phyloP scores from a whole-genome alignment of 345 rosid species.

The Populus tremula region DNA sequence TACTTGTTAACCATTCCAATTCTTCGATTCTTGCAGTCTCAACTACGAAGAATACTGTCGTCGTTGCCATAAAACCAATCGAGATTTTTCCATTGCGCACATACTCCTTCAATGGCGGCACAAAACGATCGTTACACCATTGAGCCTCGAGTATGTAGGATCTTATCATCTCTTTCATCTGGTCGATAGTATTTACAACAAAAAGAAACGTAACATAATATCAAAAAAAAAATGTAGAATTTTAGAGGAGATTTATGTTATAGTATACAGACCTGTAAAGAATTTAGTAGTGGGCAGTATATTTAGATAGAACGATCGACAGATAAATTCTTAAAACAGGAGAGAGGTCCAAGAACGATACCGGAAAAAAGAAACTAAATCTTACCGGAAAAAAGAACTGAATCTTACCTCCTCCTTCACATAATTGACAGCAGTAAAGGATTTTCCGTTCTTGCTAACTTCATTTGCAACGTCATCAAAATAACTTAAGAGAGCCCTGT shows the following conservation, averaged over 20 bases:
- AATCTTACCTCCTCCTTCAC: slow-evolving; percentile 1
- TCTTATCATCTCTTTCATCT: neutral
- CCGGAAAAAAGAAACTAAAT: too few relatives aligned
- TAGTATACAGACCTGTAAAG: too few relatives aligned
- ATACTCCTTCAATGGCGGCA: slow-evolving; percentile 9
- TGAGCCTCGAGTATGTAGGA: neutral
- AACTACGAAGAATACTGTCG: neutral
- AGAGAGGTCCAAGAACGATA: too few relatives aligned
- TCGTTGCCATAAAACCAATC: neutral
- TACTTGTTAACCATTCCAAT: neutral
- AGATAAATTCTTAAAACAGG: too few relatives aligned
- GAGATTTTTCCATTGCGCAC: neutral
- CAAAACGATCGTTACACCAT: neutral
- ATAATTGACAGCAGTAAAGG: neutral
- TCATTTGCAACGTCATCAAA: neutral
- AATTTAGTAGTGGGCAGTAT: too few relatives aligned
- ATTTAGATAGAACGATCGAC: too few relatives aligned
- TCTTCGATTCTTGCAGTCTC: neutral
- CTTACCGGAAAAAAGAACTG: neutral
- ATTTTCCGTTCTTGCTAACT: neutral
- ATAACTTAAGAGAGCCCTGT: neutral
- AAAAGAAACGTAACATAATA: too few relatives aligned
- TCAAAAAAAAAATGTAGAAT: too few relatives aligned
- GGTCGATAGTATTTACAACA: neutral
- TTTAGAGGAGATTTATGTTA: too few relatives aligned